Conservation (phyloP, 1,284 basidiomycete species). For the Irpex sp. region DNA sequence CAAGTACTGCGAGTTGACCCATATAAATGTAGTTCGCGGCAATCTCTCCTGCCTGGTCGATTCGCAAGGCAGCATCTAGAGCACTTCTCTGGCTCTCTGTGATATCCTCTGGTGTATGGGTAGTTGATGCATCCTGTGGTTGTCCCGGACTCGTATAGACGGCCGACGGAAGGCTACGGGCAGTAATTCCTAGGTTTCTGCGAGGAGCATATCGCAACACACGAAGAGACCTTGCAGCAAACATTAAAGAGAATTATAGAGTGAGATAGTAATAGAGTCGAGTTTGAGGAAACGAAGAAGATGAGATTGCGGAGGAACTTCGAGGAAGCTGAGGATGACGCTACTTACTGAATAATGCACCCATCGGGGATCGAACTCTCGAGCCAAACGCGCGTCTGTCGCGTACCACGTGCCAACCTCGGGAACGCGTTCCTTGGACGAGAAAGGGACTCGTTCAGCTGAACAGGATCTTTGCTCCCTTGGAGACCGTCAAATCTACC, state of each 20-base stretch:
- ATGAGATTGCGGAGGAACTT: neutral
- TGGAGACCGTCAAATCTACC: neutral
- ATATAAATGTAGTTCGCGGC: constrained; percentile 93
- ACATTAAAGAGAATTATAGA: neutral
- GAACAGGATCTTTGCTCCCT: neutral
- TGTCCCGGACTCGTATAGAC: constrained; percentile 34
- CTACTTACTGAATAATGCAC: neutral
- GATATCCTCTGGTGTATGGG: constrained; percentile 47
- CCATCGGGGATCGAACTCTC: neutral
- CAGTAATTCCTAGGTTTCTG: constrained; percentile 3
- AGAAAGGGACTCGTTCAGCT: neutral
- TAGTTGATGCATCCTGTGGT: constrained; percentile 33
- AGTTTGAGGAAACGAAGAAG: neutral
- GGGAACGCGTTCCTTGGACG: neutral
- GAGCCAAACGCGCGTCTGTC: neutral
- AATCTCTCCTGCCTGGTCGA: constrained; percentile 91
- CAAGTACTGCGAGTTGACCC: constrained; percentile 75
- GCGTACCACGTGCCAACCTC: neutral
- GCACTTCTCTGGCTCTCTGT: constrained; percentile 42
- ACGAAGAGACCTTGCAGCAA: neutral
- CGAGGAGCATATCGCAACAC: neutral
- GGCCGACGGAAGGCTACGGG: constrained; percentile 22
- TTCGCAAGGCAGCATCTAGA: constrained; percentile 68
- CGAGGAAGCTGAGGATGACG: no score
- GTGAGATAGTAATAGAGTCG: neutral